Evolutionary conservation across 371 early-diverging fungal genomes (phyloP).

Genomic region (Chytridiales sp.): DNA sequence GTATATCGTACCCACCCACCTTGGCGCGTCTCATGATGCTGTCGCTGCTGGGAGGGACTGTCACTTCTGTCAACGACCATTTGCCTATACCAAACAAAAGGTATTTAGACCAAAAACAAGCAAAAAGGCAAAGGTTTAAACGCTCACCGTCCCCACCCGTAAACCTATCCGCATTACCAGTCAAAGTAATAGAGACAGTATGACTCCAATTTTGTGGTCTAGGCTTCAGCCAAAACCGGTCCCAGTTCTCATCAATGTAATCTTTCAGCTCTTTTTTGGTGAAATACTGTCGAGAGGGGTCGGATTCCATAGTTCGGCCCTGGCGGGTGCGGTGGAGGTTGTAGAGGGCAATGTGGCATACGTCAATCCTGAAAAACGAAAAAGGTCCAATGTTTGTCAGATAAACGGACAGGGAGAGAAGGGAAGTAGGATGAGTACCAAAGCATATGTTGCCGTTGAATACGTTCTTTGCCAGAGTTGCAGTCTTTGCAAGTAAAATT

Average conservation of each 20-base stretch:
- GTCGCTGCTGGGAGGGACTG: constrained; percentile 17
- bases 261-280: constrained; percentile 53
- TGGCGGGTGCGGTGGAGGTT: constrained; percentile 43
- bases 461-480: constrained; percentile 43
- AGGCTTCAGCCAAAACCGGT: constrained; percentile 57
- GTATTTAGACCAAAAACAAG: constrained; percentile 7
- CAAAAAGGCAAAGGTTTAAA: no score
- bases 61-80: constrained; percentile 25
- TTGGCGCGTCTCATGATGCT: constrained; percentile 14
- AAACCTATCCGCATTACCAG: constrained; percentile 50
- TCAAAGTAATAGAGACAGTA: constrained; percentile 51
- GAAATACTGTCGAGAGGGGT: constrained; percentile 53
- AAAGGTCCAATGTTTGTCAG: constrained; percentile 1
- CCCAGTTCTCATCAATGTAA: constrained; percentile 64
- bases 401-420: background rate
- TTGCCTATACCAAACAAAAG: constrained; percentile 7
- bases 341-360: constrained; percentile 61
- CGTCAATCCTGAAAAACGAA: constrained; percentile 48
- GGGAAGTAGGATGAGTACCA: constrained; percentile 31
- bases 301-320: constrained; percentile 9
- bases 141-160: constrained; percentile 40
- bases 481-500: constrained; percentile 54
- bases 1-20: constrained; percentile 21
- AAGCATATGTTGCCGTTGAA: constrained; percentile 51
- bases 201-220: constrained; percentile 45